Base-by-base conservation (phyloP, 2,329 filamentous ascomycete species). In the Fusarium buxicola region DNA sequence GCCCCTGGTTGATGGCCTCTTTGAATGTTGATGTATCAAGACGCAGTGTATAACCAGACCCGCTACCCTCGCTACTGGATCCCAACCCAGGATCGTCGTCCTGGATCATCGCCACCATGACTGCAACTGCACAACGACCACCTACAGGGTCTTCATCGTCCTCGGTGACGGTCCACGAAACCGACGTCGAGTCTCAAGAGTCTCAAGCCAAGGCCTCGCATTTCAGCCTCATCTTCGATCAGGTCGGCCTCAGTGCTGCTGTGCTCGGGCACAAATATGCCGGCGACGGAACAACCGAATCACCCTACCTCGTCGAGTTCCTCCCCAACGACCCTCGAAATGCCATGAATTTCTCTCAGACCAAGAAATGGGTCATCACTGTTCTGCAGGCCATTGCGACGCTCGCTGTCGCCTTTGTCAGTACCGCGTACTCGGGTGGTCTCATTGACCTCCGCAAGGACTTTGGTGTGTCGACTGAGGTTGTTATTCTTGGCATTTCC, bases 261-360 rank as follows among this genome's bases (percentile, higher is more conserved):
- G 83, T 89, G 8, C 74, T 88, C 40, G 77, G 83, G 46, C 79
- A 85, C 73, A 72, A 76, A 4, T 91, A 89, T 66, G 71, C 75
- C 13, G 88, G 88, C 24, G 74, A 82, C 11, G 90, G 90, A 58
- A 92, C 89, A 2, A 73, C 80, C 8, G 85, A 89, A 38, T 85
- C 89, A 35, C 90, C 90, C 1, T 92, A 85, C 63, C 76, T 87
- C 28, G 89, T 92, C 63, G 84, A 86, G 52, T 93, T 89, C 77
- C 82, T 91, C 18, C 82, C 85, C 15, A 75, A 86, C 48, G 90
- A 93, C 72, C 82, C 84, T 9, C 84, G 86, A 63, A 90, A 92
- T 73, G 88, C 90, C 1, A 84, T 89, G 81, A 78, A 79, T 44
- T 90, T 87, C 67, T 76, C 82, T 9, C 57, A 70, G 2, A 52